Conservation (phyloP, 2,329 filamentous ascomycete species). For the Penicillium sp. region DNA sequence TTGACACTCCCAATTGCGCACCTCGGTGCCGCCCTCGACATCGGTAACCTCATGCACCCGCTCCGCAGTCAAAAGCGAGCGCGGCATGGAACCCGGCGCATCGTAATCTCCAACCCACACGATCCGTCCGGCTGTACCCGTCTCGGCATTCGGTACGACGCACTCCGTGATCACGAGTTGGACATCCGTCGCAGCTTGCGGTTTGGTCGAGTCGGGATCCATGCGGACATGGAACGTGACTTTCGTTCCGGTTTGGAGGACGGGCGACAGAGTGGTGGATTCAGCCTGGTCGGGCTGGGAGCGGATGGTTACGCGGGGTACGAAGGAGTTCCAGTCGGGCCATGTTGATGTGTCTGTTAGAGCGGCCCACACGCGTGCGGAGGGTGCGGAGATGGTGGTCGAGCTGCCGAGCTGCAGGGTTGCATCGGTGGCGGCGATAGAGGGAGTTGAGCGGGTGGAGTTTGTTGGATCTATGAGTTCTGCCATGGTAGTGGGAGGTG, state of each 20-base stretch:
- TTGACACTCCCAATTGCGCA: conserved; percentile 49
- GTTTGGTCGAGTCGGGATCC: conserved; percentile 30
- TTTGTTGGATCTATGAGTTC: conserved; percentile 19
- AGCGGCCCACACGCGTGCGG: conserved; percentile 44
- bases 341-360: conserved; percentile 48
- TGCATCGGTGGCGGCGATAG: conserved; percentile 31
- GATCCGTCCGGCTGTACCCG: conserved; percentile 24
- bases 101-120: conserved; percentile 29
- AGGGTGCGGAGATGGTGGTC: conserved; percentile 41
- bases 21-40: conserved; percentile 32
- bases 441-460: conserved; percentile 29
- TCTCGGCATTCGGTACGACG: conserved; percentile 25
- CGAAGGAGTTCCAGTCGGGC: conserved; percentile 50
- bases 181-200: conserved; percentile 25
- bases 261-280: conserved; percentile 20
- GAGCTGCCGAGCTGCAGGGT: conserved; percentile 34
- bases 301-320: conserved; percentile 46
- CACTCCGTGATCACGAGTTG: conserved; percentile 34
- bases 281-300: conserved; percentile 34
- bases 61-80: conserved; percentile 43
- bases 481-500: conserved; percentile 3
- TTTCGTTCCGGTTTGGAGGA: conserved; percentile 40
- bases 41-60: conserved; percentile 49
- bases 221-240: conserved; percentile 48
- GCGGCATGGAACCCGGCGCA: conserved; percentile 30